These are phyloP conservation scores for Hypoxylon sp. DNA, from an alignment of 2,329 filamentous ascomycete genomes.

Conservation along the genomic window DNA sequence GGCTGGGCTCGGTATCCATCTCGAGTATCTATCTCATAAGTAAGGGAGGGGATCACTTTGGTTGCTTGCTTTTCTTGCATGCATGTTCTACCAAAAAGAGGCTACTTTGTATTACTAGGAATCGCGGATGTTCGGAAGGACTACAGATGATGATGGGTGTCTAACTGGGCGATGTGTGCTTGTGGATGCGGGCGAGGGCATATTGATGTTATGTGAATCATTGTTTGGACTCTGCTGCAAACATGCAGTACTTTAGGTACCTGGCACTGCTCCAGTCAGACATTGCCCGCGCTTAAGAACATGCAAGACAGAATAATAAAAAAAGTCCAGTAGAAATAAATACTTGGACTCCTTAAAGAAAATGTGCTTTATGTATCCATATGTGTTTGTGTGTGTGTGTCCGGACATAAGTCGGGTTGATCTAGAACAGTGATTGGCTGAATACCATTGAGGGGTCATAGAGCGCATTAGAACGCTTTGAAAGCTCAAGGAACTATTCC, in stretches of 20 bases:
- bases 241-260: not conserved
- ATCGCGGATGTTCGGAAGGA: conserved; percentile 16
- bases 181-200: conserved; percentile 10
- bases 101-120: conserved; percentile 27
- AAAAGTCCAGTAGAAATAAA: conserved; percentile 18
- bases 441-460: conserved; percentile 6
- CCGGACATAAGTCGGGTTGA: not conserved
- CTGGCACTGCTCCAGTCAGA: not conserved
- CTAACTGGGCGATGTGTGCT: conserved; percentile 5
- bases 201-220: conserved; percentile 19
- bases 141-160: conserved; percentile 19
- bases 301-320: conserved; percentile 8
- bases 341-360: not conserved
- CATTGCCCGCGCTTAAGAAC: not conserved
- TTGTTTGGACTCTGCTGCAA: conserved; percentile 15
- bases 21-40: conserved; percentile 19
- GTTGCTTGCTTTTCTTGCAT: conserved; percentile 23
- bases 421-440: conserved; percentile 15
- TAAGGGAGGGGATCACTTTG: conserved; percentile 5
- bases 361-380: not conserved
- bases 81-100: conserved; percentile 19
- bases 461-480: not conserved
- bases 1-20: conserved; percentile 12
- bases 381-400: conserved; percentile 4
- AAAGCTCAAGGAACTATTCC: conserved; percentile 6